phyloP scores from a whole-genome alignment of 345 rosid species.

The Hibiscus mutabilis region DNA sequence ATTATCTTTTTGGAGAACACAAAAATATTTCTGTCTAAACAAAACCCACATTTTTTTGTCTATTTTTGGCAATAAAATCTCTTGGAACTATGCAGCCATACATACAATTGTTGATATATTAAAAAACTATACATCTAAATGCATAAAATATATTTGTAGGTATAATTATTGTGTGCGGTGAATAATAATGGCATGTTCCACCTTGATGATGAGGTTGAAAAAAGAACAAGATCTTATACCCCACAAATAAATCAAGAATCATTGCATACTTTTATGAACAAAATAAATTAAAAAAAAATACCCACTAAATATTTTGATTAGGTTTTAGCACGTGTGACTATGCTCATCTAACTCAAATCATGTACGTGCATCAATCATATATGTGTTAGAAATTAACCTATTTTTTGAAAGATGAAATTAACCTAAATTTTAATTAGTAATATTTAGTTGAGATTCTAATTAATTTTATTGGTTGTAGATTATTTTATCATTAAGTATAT shows the following conservation, averaged over 20 bases:
- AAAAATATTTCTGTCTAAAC: not conserved
- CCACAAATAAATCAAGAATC: not conserved
- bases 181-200: slow-evolving; percentile 27
- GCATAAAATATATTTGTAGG: slow-evolving; percentile 2
- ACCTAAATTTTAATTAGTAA: too few species aligned
- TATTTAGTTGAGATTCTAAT: too few species aligned
- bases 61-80: not conserved
- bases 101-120: not conserved
- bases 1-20: too few species aligned
- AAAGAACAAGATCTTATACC: slow-evolving; percentile 15
- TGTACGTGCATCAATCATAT: not conserved
- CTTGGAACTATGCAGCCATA: slow-evolving; percentile 9
- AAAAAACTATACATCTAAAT: not conserved
- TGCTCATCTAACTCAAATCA: not conserved
- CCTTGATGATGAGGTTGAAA: slow-evolving; percentile 30
- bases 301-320: not conserved
- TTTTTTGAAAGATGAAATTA: too few species aligned
- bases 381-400: too few species aligned
- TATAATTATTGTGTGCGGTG: slow-evolving; percentile 1
- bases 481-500: too few species aligned
- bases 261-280: not conserved
- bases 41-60: slow-evolving; percentile 5
- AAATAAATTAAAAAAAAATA: not conserved
- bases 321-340: not conserved
- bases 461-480: too few species aligned